Percentiles rank a stretch among this genome's conserved stretches.
Conservation (phyloP, 2,329 filamentous ascomycete genomes). For the Verticillium alfalfae region DNA sequence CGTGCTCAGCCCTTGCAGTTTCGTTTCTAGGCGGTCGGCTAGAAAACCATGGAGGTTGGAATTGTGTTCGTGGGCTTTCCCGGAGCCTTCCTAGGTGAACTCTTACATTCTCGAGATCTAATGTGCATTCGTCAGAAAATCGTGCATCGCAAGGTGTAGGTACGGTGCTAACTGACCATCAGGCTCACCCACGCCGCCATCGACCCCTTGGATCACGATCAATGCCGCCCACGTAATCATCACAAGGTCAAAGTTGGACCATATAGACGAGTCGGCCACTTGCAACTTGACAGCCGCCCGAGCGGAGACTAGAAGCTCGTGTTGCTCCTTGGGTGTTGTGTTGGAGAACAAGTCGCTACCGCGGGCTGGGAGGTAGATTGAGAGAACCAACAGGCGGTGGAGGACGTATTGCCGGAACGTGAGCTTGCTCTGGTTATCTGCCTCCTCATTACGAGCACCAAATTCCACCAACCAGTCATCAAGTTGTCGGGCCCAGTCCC, state of each 20-base stretch:
- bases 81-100: slow-evolving; percentile 20
- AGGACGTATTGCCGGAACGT: slow-evolving; percentile 35
- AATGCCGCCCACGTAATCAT: slow-evolving; percentile 38
- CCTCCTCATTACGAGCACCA: slow-evolving; percentile 20
- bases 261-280: slow-evolving; percentile 31
- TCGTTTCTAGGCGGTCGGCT: slow-evolving; percentile 17
- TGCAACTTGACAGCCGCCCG: slow-evolving; percentile 32
- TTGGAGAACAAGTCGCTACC: slow-evolving; percentile 31
- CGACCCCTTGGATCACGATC: slow-evolving; percentile 33
- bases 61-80: slow-evolving; percentile 19
- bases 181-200: slow-evolving; percentile 30
- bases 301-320: slow-evolving; percentile 33
- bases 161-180: slow-evolving; percentile 19
- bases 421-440: slow-evolving; percentile 25
- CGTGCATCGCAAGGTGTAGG: background rate
- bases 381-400: slow-evolving; percentile 33
- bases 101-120: slow-evolving; percentile 20
- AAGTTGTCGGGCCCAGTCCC: slow-evolving; percentile 33
- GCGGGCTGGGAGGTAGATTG: slow-evolving; percentile 34
- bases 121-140: background rate
- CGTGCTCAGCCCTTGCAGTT: slow-evolving; percentile 16
- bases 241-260: slow-evolving; percentile 37
- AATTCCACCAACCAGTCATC: slow-evolving; percentile 36
- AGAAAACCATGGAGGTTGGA: slow-evolving; percentile 17
- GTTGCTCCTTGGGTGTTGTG: slow-evolving; percentile 29